A percentile compares a stretch with the other conserved stretches of the same genome.
These are phyloP conservation scores for Heliosperma pusillum DNA, from an alignment of 148 eudicot species.

Conservation along the genomic window DNA sequence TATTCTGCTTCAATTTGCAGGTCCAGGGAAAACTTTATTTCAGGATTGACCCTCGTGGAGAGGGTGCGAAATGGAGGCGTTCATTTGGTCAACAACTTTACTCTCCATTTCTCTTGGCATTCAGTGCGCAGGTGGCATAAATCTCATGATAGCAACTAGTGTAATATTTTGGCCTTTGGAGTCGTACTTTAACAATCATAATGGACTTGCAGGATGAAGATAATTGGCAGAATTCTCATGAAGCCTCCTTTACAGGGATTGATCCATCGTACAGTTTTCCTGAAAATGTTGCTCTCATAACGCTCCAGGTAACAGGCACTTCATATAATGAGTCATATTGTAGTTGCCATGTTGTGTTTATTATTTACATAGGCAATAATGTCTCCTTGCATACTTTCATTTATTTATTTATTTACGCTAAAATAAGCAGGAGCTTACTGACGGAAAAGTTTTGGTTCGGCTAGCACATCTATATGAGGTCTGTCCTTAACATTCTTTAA, in stretches of 20 bases:
- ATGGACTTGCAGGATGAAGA: constrained; percentile 42
- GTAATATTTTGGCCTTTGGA: background rate
- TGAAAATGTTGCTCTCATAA: constrained; percentile 82
- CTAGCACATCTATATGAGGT: constrained; percentile 97
- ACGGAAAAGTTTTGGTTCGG: constrained; percentile 75
- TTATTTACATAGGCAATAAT: background rate
- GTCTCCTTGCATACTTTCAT: background rate
- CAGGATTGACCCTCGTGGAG: constrained; percentile 75
- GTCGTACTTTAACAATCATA: constrained; percentile 1
- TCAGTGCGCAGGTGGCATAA: constrained; percentile 67
- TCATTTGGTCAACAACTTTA: constrained; percentile 82
- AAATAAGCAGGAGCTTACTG: constrained; percentile 68
- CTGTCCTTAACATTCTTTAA: constrained; percentile 6
- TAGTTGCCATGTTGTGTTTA: background rate
- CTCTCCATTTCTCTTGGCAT: constrained; percentile 90
- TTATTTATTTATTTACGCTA: background rate
- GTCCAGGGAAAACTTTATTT: constrained; percentile 75
- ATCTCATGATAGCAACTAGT: background rate
- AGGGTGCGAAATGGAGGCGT: constrained; percentile 97
- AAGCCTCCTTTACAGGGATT: constrained; percentile 58
- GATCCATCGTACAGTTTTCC: constrained; percentile 79
- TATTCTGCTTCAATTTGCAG: constrained; percentile 32
- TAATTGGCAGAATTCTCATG: constrained; percentile 44
- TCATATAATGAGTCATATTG: background rate
- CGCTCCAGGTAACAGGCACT: constrained; percentile 69